Percentiles rank a stretch among this genome's conserved stretches.
Conservation (phyloP, 164 flowering plant genomes). For the Stephania yunnanensis region DNA sequence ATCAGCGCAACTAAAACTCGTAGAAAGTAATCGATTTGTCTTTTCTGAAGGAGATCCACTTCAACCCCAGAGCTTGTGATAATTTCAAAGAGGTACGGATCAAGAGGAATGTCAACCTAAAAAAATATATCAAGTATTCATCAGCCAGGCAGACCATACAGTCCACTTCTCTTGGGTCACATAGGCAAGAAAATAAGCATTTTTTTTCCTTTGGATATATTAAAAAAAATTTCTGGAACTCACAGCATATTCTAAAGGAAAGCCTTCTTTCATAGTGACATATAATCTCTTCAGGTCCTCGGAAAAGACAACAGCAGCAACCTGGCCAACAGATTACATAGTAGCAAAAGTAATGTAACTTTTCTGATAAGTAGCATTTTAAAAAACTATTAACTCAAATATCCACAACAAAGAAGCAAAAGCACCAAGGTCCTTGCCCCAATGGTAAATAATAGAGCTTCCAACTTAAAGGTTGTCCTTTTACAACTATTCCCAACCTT, state of each 20-base stretch:
- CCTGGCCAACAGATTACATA: slow-evolving; percentile 38
- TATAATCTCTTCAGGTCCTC: slow-evolving; percentile 87
- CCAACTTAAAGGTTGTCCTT: too few relatives aligned
- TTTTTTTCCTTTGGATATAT: too few relatives aligned
- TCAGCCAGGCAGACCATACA: background rate
- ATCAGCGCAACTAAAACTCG: slow-evolving; percentile 59
- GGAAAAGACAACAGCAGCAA: slow-evolving; percentile 89
- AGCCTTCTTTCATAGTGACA: slow-evolving; percentile 96
- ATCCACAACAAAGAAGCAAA: background rate
- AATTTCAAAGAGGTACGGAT: slow-evolving; percentile 84
- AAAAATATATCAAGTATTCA: slow-evolving; percentile 15
- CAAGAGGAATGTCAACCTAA: slow-evolving; percentile 97
- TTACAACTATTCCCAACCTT: too few relatives aligned
- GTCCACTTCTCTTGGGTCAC: background rate
- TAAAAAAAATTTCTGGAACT: slow-evolving; percentile 22
- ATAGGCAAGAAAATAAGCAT: background rate
- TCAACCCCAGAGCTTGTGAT: slow-evolving; percentile 87
- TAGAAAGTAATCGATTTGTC: slow-evolving; percentile 70
- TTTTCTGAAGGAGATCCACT: slow-evolving; percentile 88
- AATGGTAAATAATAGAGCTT: too few relatives aligned
- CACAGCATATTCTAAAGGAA: slow-evolving; percentile 86
- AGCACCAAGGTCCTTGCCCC: background rate
- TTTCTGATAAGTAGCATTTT: background rate
- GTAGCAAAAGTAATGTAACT: background rate
- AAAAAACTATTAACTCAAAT: background rate